Evolutionary conservation across 2,329 filamentous ascomycete species (phyloP), one percentile per base, ranked within the genome.

Genomic region (Scopulariopsis brevicaulis): DNA sequence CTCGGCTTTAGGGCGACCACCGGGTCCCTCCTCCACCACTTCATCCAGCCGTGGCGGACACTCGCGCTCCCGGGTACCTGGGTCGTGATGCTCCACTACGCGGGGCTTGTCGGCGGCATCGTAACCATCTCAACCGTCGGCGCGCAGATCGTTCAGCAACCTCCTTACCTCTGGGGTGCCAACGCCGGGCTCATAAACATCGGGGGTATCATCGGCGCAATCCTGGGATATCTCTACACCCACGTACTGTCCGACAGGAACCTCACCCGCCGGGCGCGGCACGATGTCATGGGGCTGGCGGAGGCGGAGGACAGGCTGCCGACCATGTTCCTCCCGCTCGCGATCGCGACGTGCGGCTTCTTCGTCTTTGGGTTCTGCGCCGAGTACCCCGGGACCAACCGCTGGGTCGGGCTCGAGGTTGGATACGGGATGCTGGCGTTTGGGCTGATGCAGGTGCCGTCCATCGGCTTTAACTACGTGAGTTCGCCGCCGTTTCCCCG

Each of bases 61-160:
- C 86, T 96, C 64, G 70, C 87, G 6, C 91, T 96, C 68, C 92
- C 91, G 0, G 89, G 89, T 8, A 90, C 96, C 63, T 71, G 95
- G 48, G 96, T 90, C 88, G 78, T 76, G 28, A 78, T 77, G 65
- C 76, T 96, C 2, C 89, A 92, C 56, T 92, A 96, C 77, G 91
- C 92, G 18, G 83, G 89, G 4, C 83, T 96, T 66, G 96, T 96
- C 65, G 93, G 92, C 62, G 96, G 93, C 91, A 95, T 91, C 1
- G 89, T 96, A 15, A 90, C 96, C 67, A 93, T 96, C 62, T 87
- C 89, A 59, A 86, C 94, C 60, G 84, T 94, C 63, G 74, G 95
- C 53, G 87, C 86, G n/a, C 83, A 86, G 60, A 85, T 95, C 63
- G 93, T 94, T 73, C 79, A 95, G 55, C 85, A 86, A 2, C 86